These are phyloP conservation scores for Fraxinus floribunda DNA, from an alignment of 305 asterid species.

Conservation along the genomic window DNA sequence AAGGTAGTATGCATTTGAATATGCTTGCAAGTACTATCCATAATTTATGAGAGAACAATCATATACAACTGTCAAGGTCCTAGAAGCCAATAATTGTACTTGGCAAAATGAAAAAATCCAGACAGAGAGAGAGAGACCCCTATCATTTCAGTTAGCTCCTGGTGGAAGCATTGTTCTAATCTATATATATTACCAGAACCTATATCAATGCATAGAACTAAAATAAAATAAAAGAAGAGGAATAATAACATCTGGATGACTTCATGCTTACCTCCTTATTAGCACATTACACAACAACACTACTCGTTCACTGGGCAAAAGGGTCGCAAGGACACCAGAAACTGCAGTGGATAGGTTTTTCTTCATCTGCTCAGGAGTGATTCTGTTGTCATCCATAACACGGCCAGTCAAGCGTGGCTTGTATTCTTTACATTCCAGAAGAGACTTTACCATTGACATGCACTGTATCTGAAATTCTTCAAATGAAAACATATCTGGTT, in stretches of 20 bases:
- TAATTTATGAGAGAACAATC: not conserved
- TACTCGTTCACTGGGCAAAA: slow-evolving; percentile 81
- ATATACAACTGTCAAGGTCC: not conserved
- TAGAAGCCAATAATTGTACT: not conserved
- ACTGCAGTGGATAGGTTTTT: slow-evolving; percentile 65
- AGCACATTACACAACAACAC: slow-evolving; percentile 75
- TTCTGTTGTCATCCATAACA: slow-evolving; percentile 77
- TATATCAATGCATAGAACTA: slow-evolving; percentile 13
- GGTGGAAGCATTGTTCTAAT: slow-evolving; percentile 16
- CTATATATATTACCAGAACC: slow-evolving; percentile 12
- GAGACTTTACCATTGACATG: slow-evolving; percentile 77
- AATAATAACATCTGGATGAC: slow-evolving; percentile 11
- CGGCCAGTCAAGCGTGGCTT: slow-evolving; percentile 76
- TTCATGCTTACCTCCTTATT: slow-evolving; percentile 66
- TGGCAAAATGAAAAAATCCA: not conserved
- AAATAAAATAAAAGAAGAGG: not conserved
- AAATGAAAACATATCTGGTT: slow-evolving; percentile 60
- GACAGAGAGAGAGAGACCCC: not conserved
- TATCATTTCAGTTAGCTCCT: slow-evolving; percentile 8
- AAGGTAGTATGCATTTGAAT: not conserved
- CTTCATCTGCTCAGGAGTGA: slow-evolving; percentile 79
- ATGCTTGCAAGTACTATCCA: not conserved
- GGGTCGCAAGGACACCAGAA: slow-evolving; percentile 72
- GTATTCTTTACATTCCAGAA: slow-evolving; percentile 93
- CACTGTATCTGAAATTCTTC: slow-evolving; percentile 87